Percentiles rank a stretch among this genome's conserved stretches.
Conservation (phyloP, 2,329 filamentous ascomycete species). For the Neofusicoccum sp. region DNA sequence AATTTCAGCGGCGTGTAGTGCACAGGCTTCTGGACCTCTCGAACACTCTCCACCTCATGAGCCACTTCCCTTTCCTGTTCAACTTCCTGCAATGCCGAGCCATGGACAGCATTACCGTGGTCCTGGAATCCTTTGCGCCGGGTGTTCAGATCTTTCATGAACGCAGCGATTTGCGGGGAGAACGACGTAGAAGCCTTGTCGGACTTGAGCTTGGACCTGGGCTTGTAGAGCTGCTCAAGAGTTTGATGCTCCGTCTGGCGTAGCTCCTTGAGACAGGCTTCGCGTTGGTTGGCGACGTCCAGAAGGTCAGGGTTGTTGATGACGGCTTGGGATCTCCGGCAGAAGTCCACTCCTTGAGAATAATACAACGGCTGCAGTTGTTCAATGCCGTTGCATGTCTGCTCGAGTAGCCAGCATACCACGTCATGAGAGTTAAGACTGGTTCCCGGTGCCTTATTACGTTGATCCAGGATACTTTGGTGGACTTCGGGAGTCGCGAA, state of each 20-base stretch:
- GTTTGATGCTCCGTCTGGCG: conserved; percentile 59
- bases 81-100: conserved; percentile 61
- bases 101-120: conserved; percentile 47
- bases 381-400: conserved; percentile 63
- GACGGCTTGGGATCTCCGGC: conserved; percentile 56
- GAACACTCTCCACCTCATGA: conserved; percentile 60
- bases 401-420: conserved; percentile 64
- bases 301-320: conserved; percentile 49
- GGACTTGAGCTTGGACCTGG: conserved; percentile 24
- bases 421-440: conserved; percentile 54
- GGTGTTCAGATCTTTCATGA: conserved; percentile 36
- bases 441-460: conserved; percentile 32
- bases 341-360: conserved; percentile 64
- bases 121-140: conserved; percentile 45
- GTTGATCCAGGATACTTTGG: conserved; percentile 59
- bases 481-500: conserved; percentile 51
- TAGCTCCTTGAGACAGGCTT: conserved; percentile 49
- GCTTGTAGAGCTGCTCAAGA: conserved; percentile 60
- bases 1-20: conserved; percentile 47
- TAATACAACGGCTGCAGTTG: conserved; percentile 62
- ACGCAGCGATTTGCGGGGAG: conserved; percentile 18
- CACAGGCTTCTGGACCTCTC: conserved; percentile 55
- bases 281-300: conserved; percentile 34
- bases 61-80: conserved; percentile 60
- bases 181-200: not conserved